Base-by-base conservation (phyloP, 2,329 filamentous ascomycete species). In the Venturia carpophila region DNA sequence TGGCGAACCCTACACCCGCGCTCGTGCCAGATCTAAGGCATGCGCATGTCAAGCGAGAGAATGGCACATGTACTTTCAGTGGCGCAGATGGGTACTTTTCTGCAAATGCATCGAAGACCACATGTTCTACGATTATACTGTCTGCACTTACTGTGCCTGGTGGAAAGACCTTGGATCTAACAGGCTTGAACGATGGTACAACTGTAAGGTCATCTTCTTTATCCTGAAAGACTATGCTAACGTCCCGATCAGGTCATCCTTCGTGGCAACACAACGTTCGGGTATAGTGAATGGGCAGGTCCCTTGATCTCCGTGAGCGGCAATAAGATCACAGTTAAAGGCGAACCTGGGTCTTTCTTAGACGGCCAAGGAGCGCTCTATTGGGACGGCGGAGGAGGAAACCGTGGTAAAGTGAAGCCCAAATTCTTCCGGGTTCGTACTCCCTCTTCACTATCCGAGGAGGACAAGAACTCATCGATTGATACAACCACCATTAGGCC, bases 291-390 rank as follows among this genome's bases (percentile, higher is more conserved):
- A 21, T 58, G 65, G 63, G 43, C 7, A 6, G 65, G 42, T 21
- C 55, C 55, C 39, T 24, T 65, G 3, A 15, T 65, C 42, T 27
- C 39, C 5, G 58, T 66, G n/a, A 27, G 39, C 30, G 65, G 65
- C 55, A 75, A 68, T 62, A 71, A 85, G 67, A 83, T 87, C 71
- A 83, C 80, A 67, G 84, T 87, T 68, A 83, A 79, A 65, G 85
- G 85, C 52, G 76, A 79, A 13, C 80, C 52, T 24, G 65, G 65
- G 5, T 45, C 84, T 52, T 75, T 80, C 13, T 75, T 87, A 56
- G 82, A 87, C 65, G 83, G 81, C 0, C 83, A 85, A 67, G 84
- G 80, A 5, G 76, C 78, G 62, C 75, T 73, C 43, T 82, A 79
- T 79, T 82, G 80, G 72, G 79, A 81, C 65, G 78, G 77, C 41